Evolutionary conservation across 306 rosid genomes (phyloP), one percentile per base, ranked within the genome.

Genomic region (Luffa aegyptiaca): DNA sequence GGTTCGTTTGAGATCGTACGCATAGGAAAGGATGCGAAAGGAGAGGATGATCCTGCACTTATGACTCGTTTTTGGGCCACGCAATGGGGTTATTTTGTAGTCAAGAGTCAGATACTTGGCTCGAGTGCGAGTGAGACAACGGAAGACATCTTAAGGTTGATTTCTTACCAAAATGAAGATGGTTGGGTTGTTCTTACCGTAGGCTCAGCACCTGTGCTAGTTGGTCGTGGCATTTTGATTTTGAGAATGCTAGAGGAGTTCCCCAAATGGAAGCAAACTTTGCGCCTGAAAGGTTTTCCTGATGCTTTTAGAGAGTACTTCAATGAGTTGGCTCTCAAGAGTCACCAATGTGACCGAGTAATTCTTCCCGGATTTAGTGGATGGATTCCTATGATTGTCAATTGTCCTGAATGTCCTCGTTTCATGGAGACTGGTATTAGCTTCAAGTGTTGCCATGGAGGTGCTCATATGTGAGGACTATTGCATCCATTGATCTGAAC

Each of bases 391-490:
- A 84, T 82, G 20, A 41, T n/a, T 3, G 84, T 90, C 69, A 76
- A 80, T 16, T 90, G 94, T 55, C 90, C 90, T 0, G 92, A 90
- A 9, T 90, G 94, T 59, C 82, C 81, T 6, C 85, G 89, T 16
- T 69, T 82, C 4, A 91, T 91, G 96, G 90, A 89, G 58, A 81
- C 89, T 10, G 88, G 66, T 57, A 75, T 91, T 78, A 88, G 86
- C 84, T 91, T 87, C 83, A 89, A 87, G 80, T 91, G 91, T 12
- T 91, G 93, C 88, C 93, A 91, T 73, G 65, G 71, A n/a, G 86
- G 69, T 49, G 61, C 20, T 55, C 12, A 82, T 2, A 18, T 73
- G 3, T 76, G n/a, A 74, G 35, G 17, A 36, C 1, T 2, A 0
- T 55, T 17, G 41, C 49, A 37, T 65, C 33, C 3, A 61, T 36